Conservation (phyloP, 345 rosid genomes). For the Draba incana region DNA sequence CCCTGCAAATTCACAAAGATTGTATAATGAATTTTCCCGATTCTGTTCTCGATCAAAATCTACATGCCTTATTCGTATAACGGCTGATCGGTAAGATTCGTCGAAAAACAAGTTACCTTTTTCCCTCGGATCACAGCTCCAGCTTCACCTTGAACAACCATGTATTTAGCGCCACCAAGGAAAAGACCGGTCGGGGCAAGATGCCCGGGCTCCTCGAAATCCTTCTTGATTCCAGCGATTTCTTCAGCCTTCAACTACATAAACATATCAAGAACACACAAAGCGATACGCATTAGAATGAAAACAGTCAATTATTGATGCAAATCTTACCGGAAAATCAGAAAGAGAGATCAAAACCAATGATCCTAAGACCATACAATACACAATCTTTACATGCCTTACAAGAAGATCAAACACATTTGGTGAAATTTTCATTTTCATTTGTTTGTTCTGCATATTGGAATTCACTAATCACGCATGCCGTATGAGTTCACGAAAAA, state of each 20-base stretch:
- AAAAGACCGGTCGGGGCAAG: constrained; percentile 82
- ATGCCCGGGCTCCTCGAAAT: constrained; percentile 67
- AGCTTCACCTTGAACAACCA: constrained; percentile 87
- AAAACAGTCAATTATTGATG: not conserved
- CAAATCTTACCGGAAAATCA: not conserved
- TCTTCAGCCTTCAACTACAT: constrained; percentile 69
- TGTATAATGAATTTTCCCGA: not conserved
- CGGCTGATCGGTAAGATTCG: not conserved
- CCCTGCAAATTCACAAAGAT: constrained; percentile 53
- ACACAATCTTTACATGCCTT: not conserved
- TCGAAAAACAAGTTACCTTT: constrained; percentile 52
- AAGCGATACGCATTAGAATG: not conserved
- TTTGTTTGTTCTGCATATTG: too few species aligned
- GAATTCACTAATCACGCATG: not conserved
- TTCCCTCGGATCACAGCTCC: constrained; percentile 91
- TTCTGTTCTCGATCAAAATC: not conserved
- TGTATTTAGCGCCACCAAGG: constrained; percentile 76
- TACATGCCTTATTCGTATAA: not conserved
- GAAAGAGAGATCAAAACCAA: constrained; percentile 13
- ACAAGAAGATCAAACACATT: not conserved
- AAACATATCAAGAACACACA: constrained; percentile 17
- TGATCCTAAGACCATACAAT: constrained; percentile 1
- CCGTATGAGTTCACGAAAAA: not conserved
- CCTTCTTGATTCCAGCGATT: constrained; percentile 53
- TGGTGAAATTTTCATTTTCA: too few species aligned